Conservation (phyloP, 2,329 filamentous ascomycete species). For the Furcasterigmium furcatum region DNA sequence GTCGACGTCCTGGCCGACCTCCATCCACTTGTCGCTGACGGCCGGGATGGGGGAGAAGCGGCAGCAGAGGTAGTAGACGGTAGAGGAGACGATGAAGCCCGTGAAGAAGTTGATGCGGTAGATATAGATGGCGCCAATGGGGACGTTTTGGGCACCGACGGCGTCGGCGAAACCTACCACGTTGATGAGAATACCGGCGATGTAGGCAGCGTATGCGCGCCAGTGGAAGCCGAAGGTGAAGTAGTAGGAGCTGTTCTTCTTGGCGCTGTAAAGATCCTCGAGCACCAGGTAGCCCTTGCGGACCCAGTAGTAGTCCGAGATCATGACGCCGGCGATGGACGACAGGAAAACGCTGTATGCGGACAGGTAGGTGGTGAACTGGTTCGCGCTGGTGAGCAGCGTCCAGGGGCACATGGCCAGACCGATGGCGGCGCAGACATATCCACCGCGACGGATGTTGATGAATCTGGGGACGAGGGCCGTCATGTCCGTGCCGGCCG, state of each 20-base stretch:
- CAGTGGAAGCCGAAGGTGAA: slow-evolving; percentile 73
- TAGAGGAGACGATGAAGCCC: slow-evolving; percentile 69
- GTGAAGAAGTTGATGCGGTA: slow-evolving; percentile 91
- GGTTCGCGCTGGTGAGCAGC: slow-evolving; percentile 62
- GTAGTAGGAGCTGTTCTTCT: slow-evolving; percentile 66
- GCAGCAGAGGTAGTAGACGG: slow-evolving; percentile 69
- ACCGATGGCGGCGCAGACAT: slow-evolving; percentile 76
- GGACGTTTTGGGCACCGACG: slow-evolving; percentile 62
- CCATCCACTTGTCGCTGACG: slow-evolving; percentile 72
- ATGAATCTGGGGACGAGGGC: slow-evolving; percentile 76
- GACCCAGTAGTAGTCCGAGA: slow-evolving; percentile 84
- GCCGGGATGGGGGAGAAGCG: slow-evolving; percentile 69
- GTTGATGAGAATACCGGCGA: slow-evolving; percentile 82
- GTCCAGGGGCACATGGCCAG: slow-evolving; percentile 87
- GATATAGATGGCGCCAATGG: slow-evolving; percentile 76
- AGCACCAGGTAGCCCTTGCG: slow-evolving; percentile 78
- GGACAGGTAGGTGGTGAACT: slow-evolving; percentile 88
- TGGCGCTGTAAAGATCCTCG: slow-evolving; percentile 74
- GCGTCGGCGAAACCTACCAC: slow-evolving; percentile 88
- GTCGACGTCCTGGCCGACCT: slow-evolving; percentile 54
- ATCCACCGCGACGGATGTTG: slow-evolving; percentile 83
- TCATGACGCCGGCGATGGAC: slow-evolving; percentile 88
- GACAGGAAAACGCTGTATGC: slow-evolving; percentile 94
- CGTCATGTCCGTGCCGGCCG: slow-evolving; percentile 79
- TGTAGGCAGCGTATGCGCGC: slow-evolving; percentile 80